Evolutionary conservation across 2,329 filamentous ascomycete genomes (phyloP), one percentile per base, ranked within the genome.

Genomic region (Dactylonectria estremocensis): DNA sequence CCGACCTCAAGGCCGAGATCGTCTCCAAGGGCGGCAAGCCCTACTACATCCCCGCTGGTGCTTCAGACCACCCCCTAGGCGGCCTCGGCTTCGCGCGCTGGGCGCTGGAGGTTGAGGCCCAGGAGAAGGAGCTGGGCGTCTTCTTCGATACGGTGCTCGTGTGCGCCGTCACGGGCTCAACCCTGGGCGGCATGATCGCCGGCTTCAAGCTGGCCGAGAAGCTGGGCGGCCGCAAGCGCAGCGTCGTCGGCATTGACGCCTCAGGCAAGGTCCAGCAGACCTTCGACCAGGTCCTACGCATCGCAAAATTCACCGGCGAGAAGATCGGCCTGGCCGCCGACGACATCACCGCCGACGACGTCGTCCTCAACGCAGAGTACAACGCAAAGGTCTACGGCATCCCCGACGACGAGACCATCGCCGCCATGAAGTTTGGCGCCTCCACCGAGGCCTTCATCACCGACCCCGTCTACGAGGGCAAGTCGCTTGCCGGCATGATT

Each of bases 391-490:
- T 86, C 7, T 93, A 94, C 77, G 92, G 92, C 2, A 85, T 93
- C 64, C 90, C 91, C 0, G 90, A 92, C 71, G 81, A 88, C 77
- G 82, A 83, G 73, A 94, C 92, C 1, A 85, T 91, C 56, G 89
- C 89, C 35, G 91, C 91, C 0, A 93, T 94, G 77, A 87, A 87
- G 78, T 90, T 92, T 75, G 90, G 89, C 5, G 92, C 92, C 0
- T 79, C 83, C 66, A 92, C 89, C 1, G 92, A 94, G 81, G 92
- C 88, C 0, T 90, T 94, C 73, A 92, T 94, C 69, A 93, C 91
- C 0, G 92, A 94, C 76, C 92, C 91, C 0, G 92, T 94, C 1
- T 94, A 94, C 74, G 91, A 93, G 80, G 92, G 92, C 1, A 94
- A 94, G 86, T 92, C 89, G 72, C 81, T 94, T 78, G 91, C 91